Percentiles rank a stretch among this genome's conserved stretches.
Evolutionary conservation across 2,329 filamentous ascomycete genomes (phyloP).

Genomic region (Madurella fahalii): DNA sequence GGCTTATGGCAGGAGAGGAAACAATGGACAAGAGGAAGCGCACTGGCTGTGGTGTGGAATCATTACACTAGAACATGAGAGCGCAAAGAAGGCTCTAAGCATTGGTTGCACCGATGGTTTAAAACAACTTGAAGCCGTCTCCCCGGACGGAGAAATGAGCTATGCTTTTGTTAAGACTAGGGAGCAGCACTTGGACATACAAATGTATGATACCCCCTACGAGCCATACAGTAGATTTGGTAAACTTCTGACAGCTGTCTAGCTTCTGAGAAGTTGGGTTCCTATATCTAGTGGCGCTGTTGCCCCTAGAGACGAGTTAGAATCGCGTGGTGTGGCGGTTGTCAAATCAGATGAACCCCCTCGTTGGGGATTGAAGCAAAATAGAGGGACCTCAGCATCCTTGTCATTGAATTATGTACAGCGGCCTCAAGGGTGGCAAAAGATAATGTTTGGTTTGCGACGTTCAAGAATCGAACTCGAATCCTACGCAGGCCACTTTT

Average conservation of each 20-base stretch:
- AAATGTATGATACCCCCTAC: conserved; percentile 3
- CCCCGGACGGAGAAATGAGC: not conserved
- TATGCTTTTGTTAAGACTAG: not conserved
- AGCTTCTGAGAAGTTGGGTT: not conserved
- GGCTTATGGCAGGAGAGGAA: no score
- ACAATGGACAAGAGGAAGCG: no score
- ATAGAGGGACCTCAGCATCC: not conserved
- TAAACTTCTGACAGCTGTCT: not conserved
- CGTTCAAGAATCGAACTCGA: conserved; percentile 25
- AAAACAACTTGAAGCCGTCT: not conserved
- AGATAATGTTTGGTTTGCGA: conserved; percentile 7
- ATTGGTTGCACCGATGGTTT: not conserved
- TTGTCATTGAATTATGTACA: not conserved
- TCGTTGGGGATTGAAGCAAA: not conserved
- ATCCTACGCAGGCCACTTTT: conserved; percentile 17
- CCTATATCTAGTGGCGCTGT: not conserved
- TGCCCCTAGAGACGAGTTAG: no score
- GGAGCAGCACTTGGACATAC: not conserved
- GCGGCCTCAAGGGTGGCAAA: not conserved
- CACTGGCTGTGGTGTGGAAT: not conserved
- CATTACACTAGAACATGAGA: not conserved
- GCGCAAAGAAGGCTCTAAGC: not conserved
- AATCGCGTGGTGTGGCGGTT: not conserved
- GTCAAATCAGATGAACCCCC: not conserved
- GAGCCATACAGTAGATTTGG: not conserved